Percentiles rank a stretch among this genome's conserved stretches.
Conservation (phyloP, 2,329 filamentous ascomycete genomes). For the Xylaria digitata region DNA sequence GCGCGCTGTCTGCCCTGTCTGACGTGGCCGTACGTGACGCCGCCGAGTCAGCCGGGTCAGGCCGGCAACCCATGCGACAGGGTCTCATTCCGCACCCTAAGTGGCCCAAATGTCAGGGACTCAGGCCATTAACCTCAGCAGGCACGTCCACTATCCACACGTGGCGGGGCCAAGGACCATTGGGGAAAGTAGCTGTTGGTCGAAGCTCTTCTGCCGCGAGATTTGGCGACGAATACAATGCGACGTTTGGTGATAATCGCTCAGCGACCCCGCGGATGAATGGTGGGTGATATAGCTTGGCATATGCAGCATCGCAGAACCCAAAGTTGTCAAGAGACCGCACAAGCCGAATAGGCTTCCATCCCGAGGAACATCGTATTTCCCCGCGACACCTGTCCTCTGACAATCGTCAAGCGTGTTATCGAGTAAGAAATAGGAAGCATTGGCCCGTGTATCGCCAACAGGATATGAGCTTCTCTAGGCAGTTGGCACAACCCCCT, state of each 20-base stretch:
- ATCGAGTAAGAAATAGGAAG: slow-evolving; percentile 1
- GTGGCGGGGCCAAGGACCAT: slow-evolving; percentile 38
- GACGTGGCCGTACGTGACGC: slow-evolving; percentile 38
- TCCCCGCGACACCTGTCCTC: slow-evolving; percentile 13
- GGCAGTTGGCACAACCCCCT: neutral
- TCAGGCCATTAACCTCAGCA: slow-evolving; percentile 32
- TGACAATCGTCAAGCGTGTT: slow-evolving; percentile 14
- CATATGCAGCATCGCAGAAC: slow-evolving; percentile 24
- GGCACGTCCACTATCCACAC: slow-evolving; percentile 35
- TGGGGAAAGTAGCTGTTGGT: slow-evolving; percentile 23
- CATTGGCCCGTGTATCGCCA: slow-evolving; percentile 1
- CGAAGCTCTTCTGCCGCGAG: slow-evolving; percentile 21
- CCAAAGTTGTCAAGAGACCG: slow-evolving; percentile 27
- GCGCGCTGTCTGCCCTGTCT: slow-evolving; percentile 35
- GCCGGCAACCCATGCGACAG: slow-evolving; percentile 34
- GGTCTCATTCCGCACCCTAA: slow-evolving; percentile 25
- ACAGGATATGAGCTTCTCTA: neutral
- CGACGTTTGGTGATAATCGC: slow-evolving; percentile 20
- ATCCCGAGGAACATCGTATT: slow-evolving; percentile 10
- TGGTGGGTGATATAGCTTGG: slow-evolving; percentile 23
- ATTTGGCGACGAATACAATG: slow-evolving; percentile 29
- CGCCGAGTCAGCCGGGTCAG: slow-evolving; percentile 38
- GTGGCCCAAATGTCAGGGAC: slow-evolving; percentile 30
- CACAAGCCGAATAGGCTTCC: slow-evolving; percentile 27
- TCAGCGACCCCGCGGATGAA: slow-evolving; percentile 28